Percentiles rank a stretch among this genome's conserved stretches.
Evolutionary conservation across 352 stramenopile genomes (phyloP).

Genomic region (Globisporangium ultimum): DNA sequence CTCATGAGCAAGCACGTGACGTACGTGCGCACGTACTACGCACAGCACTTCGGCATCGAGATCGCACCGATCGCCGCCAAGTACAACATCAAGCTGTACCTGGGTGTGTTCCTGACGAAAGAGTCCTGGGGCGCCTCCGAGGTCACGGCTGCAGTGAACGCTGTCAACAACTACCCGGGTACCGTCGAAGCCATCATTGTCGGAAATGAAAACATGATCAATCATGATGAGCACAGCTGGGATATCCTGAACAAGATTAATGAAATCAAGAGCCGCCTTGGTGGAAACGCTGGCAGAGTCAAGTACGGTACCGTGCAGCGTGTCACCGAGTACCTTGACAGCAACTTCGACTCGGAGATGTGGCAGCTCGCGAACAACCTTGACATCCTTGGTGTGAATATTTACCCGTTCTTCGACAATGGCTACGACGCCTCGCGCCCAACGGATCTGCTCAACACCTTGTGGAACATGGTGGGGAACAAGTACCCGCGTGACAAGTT

Average conservation of each 20-base stretch:
- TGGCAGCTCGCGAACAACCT: conserved; percentile 15
- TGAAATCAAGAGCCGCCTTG: conserved; percentile 24
- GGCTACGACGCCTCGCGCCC: conserved; percentile 16
- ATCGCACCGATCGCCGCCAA: conserved; percentile 10
- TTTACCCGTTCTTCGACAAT: conserved; percentile 34
- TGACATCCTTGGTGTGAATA: conserved; percentile 37
- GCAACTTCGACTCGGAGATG: conserved; percentile 4
- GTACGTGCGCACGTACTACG: conserved; percentile 20
- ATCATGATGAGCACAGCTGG: conserved; percentile 8
- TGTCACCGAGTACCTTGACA: conserved; percentile 23
- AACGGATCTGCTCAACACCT: conserved; percentile 12
- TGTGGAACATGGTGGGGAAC: conserved; percentile 19
- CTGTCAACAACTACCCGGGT: conserved; percentile 9
- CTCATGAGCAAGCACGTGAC: conserved; percentile 15
- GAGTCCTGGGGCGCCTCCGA: conserved; percentile 12
- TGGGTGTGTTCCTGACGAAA: conserved; percentile 20
- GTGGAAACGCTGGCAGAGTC: conserved; percentile 14
- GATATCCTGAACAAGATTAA: conserved; percentile 29
- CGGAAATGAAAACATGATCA: conserved; percentile 25
- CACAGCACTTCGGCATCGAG: conserved; percentile 18
- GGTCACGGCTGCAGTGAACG: conserved; percentile 7
- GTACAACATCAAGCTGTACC: conserved; percentile 15
- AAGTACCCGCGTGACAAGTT: conserved; percentile 26
- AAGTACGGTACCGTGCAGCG: conserved; percentile 33
- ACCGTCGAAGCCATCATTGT: conserved; percentile 14